Base-by-base conservation (phyloP, 179 eudicot species). In the Vitellaria paradoxa region DNA sequence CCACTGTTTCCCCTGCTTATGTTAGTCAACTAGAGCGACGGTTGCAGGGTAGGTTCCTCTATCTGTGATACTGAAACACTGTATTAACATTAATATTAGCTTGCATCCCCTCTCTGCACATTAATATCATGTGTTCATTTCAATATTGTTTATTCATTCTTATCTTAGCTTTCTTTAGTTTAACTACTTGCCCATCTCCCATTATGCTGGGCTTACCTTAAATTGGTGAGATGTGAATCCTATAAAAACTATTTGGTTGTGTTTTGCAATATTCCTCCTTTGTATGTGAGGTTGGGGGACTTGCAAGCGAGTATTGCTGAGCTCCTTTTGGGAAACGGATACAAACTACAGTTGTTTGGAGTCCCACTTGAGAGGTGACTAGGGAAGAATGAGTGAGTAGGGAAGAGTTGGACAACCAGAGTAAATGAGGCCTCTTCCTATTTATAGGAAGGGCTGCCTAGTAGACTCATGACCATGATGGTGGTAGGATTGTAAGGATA, bases 1-100 rank as follows among this genome's bases (percentile, higher is more conserved):
- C 98, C 76, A 96, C 99, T 53, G 98, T 96, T 71, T 94, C 99
- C 80, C 98, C 99, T 52, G 93, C 95, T 76, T 96, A 83, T 84
- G 89, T 96, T 64, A 89, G 50, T 81, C 95, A 83, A 78, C 92
- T 96, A 72, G 93, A 92, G 62, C 83, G 78, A 63, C 92, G 98
- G 70, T 79, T 96, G 87, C 91, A 86, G 77, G 89, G 99, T 96
- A 80, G 42, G 87, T 84, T 57, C 55, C 62, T 76, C 69, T 78
- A 52, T 71, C 40, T 60, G 65, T 50, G 20, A 64, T 24, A 45
- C 18, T 65, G 46, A 42, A 20, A 11, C 68, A 18, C 20, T 30
- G 8, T 79, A 60, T 23, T 74, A 65, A n/a, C 23, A 37, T 53
- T 49, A 61, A 11, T 68, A 46, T 62, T 75, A 49, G 70, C 46